Evolutionary conservation across 2,329 filamentous ascomycete species (phyloP), one percentile per base, ranked within the genome.

Genomic region (Endoconidiophora laricicola): DNA sequence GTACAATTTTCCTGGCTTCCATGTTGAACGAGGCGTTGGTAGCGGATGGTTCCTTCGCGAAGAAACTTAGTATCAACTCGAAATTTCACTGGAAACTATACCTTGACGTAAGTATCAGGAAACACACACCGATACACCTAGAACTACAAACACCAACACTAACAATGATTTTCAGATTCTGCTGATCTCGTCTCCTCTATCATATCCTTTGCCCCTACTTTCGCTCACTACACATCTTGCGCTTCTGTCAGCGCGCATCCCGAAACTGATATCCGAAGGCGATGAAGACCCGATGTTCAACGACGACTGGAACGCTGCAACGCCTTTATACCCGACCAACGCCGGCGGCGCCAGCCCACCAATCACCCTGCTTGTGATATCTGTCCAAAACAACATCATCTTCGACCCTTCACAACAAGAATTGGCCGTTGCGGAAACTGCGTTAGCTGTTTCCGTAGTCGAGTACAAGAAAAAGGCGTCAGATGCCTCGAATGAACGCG

Each of bases 211-310:
- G 6, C 90, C 90, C 1, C 76, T 98, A 9, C 79, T 98, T 40
- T 94, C 87, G 29, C 75, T 96, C 52, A 94, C 91, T 18, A 90
- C 86, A 44, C 88, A 98, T 63, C 81, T 98, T 54, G 91, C 91
- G 2, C 82, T 98, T 44, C 79, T 95, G 55, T 81, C 85, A 26
- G 90, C 91, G 5, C 80, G 83, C 55, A 72, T 96, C 2, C 91
- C 91, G 6, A 76, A 79, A 23, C 72, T 95, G 47, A 86, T 86
- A 62, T 95, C 88, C 1, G 84, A 94, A 63, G 77, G 78, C 52
- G 90, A 96, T 66, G 91, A 98, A 67, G 91, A 98, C 58, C 91
- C 91, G 10, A 80, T 95, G 61, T 98, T 98, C 66, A 83, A 95
- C 67, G 91, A 98, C 66, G 91, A 98, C 68, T 98, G 91, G 91